These are phyloP conservation scores for Hygrocybe coccinea DNA, from an alignment of 768 basidiomycete species.

Conservation along the genomic window DNA sequence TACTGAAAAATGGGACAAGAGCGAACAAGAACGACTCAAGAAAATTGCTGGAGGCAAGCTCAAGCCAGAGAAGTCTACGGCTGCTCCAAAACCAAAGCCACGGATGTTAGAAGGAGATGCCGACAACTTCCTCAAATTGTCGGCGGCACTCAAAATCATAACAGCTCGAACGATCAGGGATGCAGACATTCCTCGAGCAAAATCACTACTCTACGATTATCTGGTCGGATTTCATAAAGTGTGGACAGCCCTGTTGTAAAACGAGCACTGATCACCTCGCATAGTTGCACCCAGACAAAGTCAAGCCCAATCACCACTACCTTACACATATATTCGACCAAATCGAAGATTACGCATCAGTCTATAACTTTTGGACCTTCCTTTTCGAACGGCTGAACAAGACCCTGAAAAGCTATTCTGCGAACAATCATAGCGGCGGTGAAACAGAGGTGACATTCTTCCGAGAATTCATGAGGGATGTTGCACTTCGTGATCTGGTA, in stretches of 20 bases:
- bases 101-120: conserved; percentile 13
- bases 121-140: conserved; percentile 16
- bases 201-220: conserved; percentile 5
- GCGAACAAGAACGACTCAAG: not conserved
- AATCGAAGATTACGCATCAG: conserved; percentile 30
- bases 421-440: conserved; percentile 25
- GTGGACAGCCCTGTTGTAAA: not conserved
- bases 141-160: conserved; percentile 18
- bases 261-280: conserved; percentile 17
- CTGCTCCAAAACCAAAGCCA: conserved; percentile 1
- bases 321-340: conserved; percentile 25
- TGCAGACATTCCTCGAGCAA: conserved; percentile 4
- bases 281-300: conserved; percentile 8
- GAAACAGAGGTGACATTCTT: conserved; percentile 9
- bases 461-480: not conserved
- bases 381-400: conserved; percentile 34
- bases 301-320: conserved; percentile 38
- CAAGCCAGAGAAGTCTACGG: not conserved
- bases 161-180: conserved; percentile 7
- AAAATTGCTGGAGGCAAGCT: not conserved
- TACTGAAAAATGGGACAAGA: not conserved
- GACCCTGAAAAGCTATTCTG: conserved; percentile 32
- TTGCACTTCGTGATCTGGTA: not conserved
- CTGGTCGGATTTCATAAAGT: conserved; percentile 6
- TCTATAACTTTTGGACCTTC: conserved; percentile 37